phyloP scores from a whole-genome alignment of 75 land plant genomes.

The Isoetes taiwanensis region DNA sequence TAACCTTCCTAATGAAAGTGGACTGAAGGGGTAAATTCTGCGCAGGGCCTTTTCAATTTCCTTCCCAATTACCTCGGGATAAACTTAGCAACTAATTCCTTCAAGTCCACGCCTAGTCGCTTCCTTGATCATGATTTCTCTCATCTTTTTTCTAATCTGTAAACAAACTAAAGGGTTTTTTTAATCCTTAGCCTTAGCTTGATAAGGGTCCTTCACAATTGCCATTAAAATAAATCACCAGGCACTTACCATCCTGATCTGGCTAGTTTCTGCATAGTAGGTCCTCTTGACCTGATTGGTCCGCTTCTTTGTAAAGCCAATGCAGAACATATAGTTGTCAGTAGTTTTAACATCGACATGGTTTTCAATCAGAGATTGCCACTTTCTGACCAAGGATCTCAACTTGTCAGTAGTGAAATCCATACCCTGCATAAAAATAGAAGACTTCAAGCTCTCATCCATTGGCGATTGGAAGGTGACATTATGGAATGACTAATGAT shows the following conservation, averaged over 20 bases:
- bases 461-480: too few relatives aligned
- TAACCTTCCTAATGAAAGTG: conserved; percentile 59
- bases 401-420: conserved; percentile 93
- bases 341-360: conserved; percentile 95
- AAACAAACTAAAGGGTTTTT: too few relatives aligned
- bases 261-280: conserved; percentile 81
- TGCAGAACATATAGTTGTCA: conserved; percentile 79
- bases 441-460: background rate
- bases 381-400: conserved; percentile 67
- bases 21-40: conserved; percentile 79
- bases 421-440: conserved; percentile 48
- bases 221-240: too few relatives aligned
- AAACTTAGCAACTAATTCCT: conserved; percentile 72
- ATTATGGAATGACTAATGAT: too few relatives aligned
- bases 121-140: too few relatives aligned
- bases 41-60: conserved; percentile 91
- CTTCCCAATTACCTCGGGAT: conserved; percentile 86
- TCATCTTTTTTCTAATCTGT: conserved; percentile 87
- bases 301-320: conserved; percentile 77
- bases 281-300: conserved; percentile 84
- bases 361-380: conserved; percentile 91
- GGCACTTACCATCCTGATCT: conserved; percentile 48
- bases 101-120: too few relatives aligned
- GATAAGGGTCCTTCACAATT: too few relatives aligned
- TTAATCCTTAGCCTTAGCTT: too few relatives aligned